Base-by-base conservation (phyloP, 371 early-diverging fungal species). In the Lichtheimia hyalospora region DNA sequence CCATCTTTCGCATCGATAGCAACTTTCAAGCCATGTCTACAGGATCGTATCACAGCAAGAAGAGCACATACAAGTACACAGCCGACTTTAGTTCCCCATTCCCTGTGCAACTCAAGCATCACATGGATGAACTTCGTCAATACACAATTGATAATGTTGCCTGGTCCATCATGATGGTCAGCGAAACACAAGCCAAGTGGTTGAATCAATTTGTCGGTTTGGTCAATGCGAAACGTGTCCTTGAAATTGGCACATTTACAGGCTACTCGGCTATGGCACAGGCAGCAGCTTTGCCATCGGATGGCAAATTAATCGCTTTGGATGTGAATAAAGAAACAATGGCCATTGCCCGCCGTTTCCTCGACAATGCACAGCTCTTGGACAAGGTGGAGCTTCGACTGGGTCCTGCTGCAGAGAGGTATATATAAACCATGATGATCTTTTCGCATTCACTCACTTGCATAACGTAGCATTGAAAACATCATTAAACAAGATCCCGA, bases 191-290 rank as follows among this genome's bases (percentile, higher is more conserved):
- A 59, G 84, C 71, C 12, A 69, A 75, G 12, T 58, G 81, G 0
- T 59, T 84, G 3, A 57, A 63, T 27, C 57, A 73, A 34, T 42
- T 84, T 3, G 64, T 75, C 15, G 24, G 21, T 12, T 0, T 56
- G 15, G n/a, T 24, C 14, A n/a, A 24, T 6, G 42, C 67, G 4
- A 24, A 51, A 0, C 41, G 28, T 0, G 67, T 85, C 1, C 67
- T 87, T 0, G 87, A 87, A 49, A 71, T 87, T 42, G 87, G 87
- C 3, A 77, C 79, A 34, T 84, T 83, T 53, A 81, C 83, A 25
- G 87, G 87, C 2, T 78, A 67, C 49, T 73, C 78, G 5, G 78
- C 84, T 6, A 70, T 84, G 53, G 78, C 77, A 14, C 77, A 85
- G 76, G 85, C 79, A 7, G 73, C 81, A n/a, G 85, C 80, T 1